A percentile compares a stretch with the other conserved stretches of the same genome.
Conservation (phyloP, 192 early-diverging fungal species). For the Lobosporangium transversale region DNA sequence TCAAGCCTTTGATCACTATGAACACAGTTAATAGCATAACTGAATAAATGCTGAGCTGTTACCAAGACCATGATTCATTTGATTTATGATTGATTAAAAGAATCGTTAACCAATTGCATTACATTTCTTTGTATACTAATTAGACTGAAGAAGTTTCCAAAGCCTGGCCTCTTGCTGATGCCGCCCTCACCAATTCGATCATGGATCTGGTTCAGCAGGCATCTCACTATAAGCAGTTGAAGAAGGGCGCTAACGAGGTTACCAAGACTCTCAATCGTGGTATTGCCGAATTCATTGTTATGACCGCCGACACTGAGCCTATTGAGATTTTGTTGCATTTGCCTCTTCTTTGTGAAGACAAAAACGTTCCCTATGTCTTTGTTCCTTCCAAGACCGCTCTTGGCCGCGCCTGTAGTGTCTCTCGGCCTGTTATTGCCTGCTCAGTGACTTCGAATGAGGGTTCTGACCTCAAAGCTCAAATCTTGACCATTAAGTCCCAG, state of each 20-base stretch:
- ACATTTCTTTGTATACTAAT: neutral
- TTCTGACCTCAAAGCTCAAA: conserved; percentile 94
- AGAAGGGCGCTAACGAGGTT: conserved; percentile 99
- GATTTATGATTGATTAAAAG: too few relatives aligned
- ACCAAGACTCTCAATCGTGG: conserved; percentile 99
- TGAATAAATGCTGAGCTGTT: too few relatives aligned
- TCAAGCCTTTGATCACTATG: too few relatives aligned
- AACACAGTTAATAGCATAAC: neutral
- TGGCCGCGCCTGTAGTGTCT: conserved; percentile 97
- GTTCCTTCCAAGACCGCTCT: conserved; percentile 96
- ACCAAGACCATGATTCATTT: too few relatives aligned
- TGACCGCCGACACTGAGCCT: conserved; percentile 98
- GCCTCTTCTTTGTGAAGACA: conserved; percentile 98
- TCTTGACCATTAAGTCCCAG: conserved; percentile 86
- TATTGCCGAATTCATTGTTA: conserved; percentile 98
- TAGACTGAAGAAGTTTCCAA: conserved; percentile 67
- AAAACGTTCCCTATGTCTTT: conserved; percentile 99
- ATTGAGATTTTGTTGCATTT: conserved; percentile 98
- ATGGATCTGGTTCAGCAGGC: conserved; percentile 99
- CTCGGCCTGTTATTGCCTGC: conserved; percentile 90
- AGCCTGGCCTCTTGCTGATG: conserved; percentile 93
- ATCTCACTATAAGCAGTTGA: conserved; percentile 99
- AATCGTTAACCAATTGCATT: too few relatives aligned
- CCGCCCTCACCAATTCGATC: conserved; percentile 90
- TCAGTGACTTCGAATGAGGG: conserved; percentile 98